Evolutionary conservation across 805 yeast species (phyloP).

Genomic region (Candida berthetii): DNA sequence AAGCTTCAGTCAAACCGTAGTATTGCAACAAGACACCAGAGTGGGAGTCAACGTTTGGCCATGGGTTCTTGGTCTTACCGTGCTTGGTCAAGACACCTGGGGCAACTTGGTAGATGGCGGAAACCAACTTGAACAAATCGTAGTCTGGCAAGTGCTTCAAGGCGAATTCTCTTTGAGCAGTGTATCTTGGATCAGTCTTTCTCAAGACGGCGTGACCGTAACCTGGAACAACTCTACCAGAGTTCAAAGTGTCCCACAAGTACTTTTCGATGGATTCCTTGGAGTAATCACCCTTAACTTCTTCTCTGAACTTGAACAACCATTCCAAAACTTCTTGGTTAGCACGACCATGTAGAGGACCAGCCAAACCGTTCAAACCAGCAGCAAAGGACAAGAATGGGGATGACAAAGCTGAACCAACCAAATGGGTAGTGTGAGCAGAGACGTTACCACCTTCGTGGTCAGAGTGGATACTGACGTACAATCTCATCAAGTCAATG

Average conservation of each 20-base stretch:
- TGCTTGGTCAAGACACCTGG: slow-evolving; percentile 76
- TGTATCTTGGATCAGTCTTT: slow-evolving; percentile 86
- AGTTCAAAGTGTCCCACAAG: slow-evolving; percentile 72
- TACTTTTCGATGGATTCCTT: slow-evolving; percentile 66
- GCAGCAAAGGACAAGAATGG: slow-evolving; percentile 78
- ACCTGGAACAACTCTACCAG: slow-evolving; percentile 86
- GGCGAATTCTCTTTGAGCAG: slow-evolving; percentile 82
- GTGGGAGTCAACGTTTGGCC: slow-evolving; percentile 89
- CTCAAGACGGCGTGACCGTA: slow-evolving; percentile 86
- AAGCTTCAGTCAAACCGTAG: slow-evolving; percentile 77
- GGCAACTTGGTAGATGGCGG: slow-evolving; percentile 75
- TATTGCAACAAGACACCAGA: slow-evolving; percentile 82
- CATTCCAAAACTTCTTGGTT: slow-evolving; percentile 84
- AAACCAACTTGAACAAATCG: slow-evolving; percentile 72
- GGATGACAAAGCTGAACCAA: slow-evolving; percentile 76
- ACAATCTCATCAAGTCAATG: slow-evolving; percentile 73
- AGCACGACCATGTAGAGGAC: slow-evolving; percentile 86
- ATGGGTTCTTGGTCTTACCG: slow-evolving; percentile 90
- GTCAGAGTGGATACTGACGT: slow-evolving; percentile 78
- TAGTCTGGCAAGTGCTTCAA: slow-evolving; percentile 70
- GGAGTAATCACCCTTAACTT: slow-evolving; percentile 58
- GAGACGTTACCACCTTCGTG: slow-evolving; percentile 91
- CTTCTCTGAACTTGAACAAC: slow-evolving; percentile 60
- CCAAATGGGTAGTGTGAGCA: slow-evolving; percentile 82
- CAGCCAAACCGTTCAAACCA: slow-evolving; percentile 81